Conservation (phyloP, 2,329 filamentous ascomycete genomes). For the Diaporthe vaccinii region DNA sequence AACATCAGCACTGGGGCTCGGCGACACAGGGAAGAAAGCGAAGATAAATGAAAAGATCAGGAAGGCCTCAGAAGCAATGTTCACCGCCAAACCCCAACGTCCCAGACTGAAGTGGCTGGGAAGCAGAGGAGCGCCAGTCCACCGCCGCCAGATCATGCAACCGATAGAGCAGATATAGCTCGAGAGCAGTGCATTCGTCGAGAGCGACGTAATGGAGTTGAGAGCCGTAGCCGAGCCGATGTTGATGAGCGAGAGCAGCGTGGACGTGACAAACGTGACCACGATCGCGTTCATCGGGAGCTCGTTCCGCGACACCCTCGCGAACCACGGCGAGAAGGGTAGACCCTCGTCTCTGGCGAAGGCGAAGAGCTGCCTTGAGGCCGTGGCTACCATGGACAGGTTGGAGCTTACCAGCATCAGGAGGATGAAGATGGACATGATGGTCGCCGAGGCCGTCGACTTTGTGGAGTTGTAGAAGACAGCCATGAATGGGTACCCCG, state of each 20-base stretch:
- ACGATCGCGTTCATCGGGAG: slow-evolving; percentile 41
- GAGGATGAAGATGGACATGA: slow-evolving; percentile 47
- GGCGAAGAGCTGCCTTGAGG: slow-evolving; percentile 49
- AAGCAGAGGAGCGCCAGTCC: slow-evolving; percentile 47
- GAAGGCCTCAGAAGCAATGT: slow-evolving; percentile 37
- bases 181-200: slow-evolving; percentile 37
- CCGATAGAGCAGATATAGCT: slow-evolving; percentile 40
- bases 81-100: slow-evolving; percentile 33
- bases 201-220: slow-evolving; percentile 41
- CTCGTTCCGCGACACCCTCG: slow-evolving; percentile 42
- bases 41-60: slow-evolving; percentile 37
- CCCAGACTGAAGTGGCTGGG: slow-evolving; percentile 38
- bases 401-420: slow-evolving; percentile 45
- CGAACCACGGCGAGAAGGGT: slow-evolving; percentile 49
- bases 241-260: slow-evolving; percentile 35
- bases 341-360: slow-evolving; percentile 53
- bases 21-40: slow-evolving; percentile 37
- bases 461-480: slow-evolving; percentile 47
- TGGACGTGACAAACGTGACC: slow-evolving; percentile 27
- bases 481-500: slow-evolving; percentile 47
- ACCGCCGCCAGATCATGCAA: slow-evolving; percentile 50
- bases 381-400: slow-evolving; percentile 47
- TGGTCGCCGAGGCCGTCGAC: slow-evolving; percentile 43
- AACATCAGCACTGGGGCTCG: slow-evolving; percentile 6
- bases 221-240: slow-evolving; percentile 35